phyloP scores from a whole-genome alignment of 352 stramenopile species.

The Phytophthora constricta region DNA sequence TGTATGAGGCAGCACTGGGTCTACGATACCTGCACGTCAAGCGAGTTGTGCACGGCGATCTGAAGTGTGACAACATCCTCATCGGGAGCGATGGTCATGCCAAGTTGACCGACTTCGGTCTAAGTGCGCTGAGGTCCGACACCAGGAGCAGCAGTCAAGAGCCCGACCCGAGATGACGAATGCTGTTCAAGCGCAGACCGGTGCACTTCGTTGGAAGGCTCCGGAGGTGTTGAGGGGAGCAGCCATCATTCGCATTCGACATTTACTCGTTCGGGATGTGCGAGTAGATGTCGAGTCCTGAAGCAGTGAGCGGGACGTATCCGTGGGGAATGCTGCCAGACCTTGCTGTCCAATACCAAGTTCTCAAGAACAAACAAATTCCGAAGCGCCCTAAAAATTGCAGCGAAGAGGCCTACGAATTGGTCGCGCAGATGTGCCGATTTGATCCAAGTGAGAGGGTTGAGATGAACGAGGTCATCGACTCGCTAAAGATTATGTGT shows the following conservation, averaged over 20 bases:
- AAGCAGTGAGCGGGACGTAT: slow-evolving; percentile 16
- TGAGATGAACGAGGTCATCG: not conserved
- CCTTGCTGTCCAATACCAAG: slow-evolving; percentile 3
- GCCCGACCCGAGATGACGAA: not conserved
- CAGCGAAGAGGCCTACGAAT: slow-evolving; percentile 10
- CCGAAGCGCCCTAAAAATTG: slow-evolving; percentile 17
- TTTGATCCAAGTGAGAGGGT: slow-evolving; percentile 1
- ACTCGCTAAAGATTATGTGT: not conserved
- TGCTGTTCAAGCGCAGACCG: not conserved
- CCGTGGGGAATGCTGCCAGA: slow-evolving; percentile 18
- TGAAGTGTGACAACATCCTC: slow-evolving; percentile 48
- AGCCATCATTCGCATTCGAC: slow-evolving; percentile 22
- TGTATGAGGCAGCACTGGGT: slow-evolving; percentile 42
- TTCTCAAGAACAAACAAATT: slow-evolving; percentile 2
- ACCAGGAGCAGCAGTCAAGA: not conserved
- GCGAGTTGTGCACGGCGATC: slow-evolving; percentile 70
- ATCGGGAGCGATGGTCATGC: slow-evolving; percentile 21
- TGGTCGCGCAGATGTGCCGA: slow-evolving; percentile 20
- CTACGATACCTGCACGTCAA: slow-evolving; percentile 56
- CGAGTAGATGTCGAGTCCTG: not conserved
- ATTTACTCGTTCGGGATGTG: slow-evolving; percentile 41
- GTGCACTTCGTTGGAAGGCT: slow-evolving; percentile 22
- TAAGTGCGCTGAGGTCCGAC: slow-evolving; percentile 2
- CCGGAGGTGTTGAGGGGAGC: slow-evolving; percentile 18
- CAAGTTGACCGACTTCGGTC: slow-evolving; percentile 26